These are phyloP conservation scores for Tephrocybe sp. DNA, from an alignment of 768 basidiomycete genomes.

Conservation along the genomic window DNA sequence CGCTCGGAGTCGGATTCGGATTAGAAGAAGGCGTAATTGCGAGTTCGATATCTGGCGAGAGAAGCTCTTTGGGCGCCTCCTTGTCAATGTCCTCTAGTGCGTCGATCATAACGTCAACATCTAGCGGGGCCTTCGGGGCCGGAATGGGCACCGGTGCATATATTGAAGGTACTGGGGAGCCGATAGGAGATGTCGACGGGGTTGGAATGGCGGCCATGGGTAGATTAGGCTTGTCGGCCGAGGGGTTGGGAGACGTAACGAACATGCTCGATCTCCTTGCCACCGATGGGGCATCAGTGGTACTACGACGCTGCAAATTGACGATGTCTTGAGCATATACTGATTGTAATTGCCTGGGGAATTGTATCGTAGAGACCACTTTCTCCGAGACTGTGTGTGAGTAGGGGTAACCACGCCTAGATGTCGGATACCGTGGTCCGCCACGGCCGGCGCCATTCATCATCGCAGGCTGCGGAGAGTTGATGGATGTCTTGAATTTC, in stretches of 20 bases:
- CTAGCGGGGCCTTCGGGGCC: constrained; percentile 3
- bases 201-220: constrained; percentile 12
- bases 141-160: constrained; percentile 12
- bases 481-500: constrained; percentile 10
- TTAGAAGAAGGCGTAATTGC: background rate
- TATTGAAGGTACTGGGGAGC: constrained; percentile 8
- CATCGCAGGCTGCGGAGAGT: constrained; percentile 22
- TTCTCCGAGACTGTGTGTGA: constrained; percentile 18
- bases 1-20: background rate
- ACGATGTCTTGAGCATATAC: constrained; percentile 14
- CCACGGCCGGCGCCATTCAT: constrained; percentile 21
- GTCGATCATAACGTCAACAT: constrained; percentile 9
- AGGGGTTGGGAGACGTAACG: constrained; percentile 12
- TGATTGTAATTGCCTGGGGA: constrained; percentile 15
- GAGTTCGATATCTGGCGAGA: background rate
- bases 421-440: constrained; percentile 30
- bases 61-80: background rate
- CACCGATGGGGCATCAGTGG: background rate
- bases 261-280: constrained; percentile 23
- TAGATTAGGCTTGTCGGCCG: constrained; percentile 4
- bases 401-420: constrained; percentile 38
- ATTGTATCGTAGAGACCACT: constrained; percentile 17
- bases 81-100: background rate
- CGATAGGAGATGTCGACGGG: constrained; percentile 5
- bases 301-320: constrained; percentile 14